These are phyloP conservation scores for Thraustotheca clavata DNA, from an alignment of 352 stramenopile species.

Conservation along the genomic window DNA sequence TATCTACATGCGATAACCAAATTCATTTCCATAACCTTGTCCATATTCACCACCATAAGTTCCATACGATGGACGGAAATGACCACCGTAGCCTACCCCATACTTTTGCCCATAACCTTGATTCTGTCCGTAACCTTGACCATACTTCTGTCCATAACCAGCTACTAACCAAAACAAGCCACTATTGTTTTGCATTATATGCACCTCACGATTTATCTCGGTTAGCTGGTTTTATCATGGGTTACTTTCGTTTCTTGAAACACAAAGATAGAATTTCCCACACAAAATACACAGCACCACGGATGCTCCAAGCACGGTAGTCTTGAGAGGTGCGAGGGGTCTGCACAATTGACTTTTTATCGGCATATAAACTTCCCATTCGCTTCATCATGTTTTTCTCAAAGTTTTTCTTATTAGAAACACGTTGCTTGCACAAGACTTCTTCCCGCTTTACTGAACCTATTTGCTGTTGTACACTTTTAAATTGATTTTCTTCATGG, in stretches of 20 bases:
- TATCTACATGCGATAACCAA: no score
- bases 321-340: not conserved
- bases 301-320: not conserved
- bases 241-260: constrained; percentile 15
- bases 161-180: not conserved
- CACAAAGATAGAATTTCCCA: not conserved
- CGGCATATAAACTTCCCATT: constrained; percentile 56
- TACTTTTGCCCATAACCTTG: no score
- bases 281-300: not conserved
- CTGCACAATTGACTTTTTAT: constrained; percentile 31
- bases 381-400: constrained; percentile 77
- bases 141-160: no score
- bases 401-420: constrained; percentile 39
- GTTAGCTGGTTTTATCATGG: no score
- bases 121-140: no score
- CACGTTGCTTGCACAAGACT: constrained; percentile 27
- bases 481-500: no score
- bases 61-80: no score
- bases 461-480: constrained; percentile 45
- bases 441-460: constrained; percentile 44
- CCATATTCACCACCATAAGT: no score
- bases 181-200: not conserved
- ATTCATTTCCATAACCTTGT: no score
- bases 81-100: no score
- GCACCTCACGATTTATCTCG: not conserved